Evolutionary conservation across 305 asterid genomes (phyloP).

Genomic region (Nicotiana rustica): DNA sequence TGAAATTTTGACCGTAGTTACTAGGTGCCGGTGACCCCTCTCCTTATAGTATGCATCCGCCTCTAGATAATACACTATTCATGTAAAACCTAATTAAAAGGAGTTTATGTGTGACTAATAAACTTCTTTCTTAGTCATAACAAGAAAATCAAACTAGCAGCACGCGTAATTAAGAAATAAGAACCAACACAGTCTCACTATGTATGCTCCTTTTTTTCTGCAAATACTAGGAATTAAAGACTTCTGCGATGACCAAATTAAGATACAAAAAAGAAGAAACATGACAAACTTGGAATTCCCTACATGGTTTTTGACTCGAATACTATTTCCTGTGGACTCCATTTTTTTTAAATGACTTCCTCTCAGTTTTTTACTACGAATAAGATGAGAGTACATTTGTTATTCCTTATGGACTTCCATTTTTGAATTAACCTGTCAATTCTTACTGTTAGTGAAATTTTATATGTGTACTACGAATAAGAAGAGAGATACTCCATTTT

Average conservation of each 20-base stretch:
- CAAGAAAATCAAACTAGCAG: background rate
- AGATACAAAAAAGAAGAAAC: background rate
- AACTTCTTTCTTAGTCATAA: background rate
- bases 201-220: background rate
- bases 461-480: no score
- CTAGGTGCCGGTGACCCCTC: no score
- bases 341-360: background rate
- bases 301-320: background rate
- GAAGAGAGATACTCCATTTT: no score
- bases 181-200: constrained; percentile 1
- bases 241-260: background rate
- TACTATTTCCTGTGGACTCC: background rate
- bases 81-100: background rate
- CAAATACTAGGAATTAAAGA: background rate
- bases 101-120: background rate
- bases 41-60: no score
- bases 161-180: constrained; percentile 6
- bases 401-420: background rate
- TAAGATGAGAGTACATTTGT: no score
- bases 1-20: no score
- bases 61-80: no score
- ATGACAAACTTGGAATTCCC: background rate
- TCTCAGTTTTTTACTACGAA: no score
- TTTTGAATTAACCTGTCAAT: background rate
- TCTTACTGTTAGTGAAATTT: background rate